Evolutionary conservation across 345 rosid species (phyloP).

Genomic region (Moricandia moricandioides): DNA sequence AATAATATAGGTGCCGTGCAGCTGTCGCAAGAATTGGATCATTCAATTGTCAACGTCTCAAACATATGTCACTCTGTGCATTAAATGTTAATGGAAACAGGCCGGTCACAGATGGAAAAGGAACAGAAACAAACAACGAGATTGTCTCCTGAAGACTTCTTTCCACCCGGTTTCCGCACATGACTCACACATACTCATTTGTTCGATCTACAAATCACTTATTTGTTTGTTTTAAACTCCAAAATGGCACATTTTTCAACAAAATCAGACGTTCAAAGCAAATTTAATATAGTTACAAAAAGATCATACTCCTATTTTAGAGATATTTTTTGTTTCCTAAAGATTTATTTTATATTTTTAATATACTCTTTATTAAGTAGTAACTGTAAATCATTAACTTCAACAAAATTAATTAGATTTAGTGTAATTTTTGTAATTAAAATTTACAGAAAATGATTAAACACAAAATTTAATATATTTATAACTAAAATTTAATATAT

Average conservation of each 20-base stretch:
- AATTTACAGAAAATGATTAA: no score
- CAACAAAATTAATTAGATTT: no score
- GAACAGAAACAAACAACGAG: background rate
- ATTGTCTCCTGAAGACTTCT: conserved; percentile 1
- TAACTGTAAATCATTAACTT: no score
- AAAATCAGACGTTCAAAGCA: background rate
- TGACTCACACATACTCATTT: background rate
- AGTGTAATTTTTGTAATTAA: no score
- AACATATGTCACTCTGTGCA: background rate
- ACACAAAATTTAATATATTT: no score
- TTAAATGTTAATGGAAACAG: background rate
- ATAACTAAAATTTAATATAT: no score
- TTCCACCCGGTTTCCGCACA: conserved; percentile 29
- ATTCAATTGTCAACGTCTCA: background rate
- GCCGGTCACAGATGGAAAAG: conserved; percentile 19
- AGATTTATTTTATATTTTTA: no score
- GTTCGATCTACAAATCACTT: background rate
- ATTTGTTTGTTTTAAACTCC: background rate
- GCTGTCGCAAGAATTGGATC: background rate
- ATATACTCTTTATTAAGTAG: no score
- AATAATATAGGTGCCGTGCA: background rate
- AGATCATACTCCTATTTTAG: no score
- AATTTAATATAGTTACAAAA: no score
- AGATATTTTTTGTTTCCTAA: no score
- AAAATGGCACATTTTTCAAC: background rate